These are phyloP conservation scores for Globisporangium mamillatum DNA, from an alignment of 352 stramenopile genomes.

Conservation along the genomic window DNA sequence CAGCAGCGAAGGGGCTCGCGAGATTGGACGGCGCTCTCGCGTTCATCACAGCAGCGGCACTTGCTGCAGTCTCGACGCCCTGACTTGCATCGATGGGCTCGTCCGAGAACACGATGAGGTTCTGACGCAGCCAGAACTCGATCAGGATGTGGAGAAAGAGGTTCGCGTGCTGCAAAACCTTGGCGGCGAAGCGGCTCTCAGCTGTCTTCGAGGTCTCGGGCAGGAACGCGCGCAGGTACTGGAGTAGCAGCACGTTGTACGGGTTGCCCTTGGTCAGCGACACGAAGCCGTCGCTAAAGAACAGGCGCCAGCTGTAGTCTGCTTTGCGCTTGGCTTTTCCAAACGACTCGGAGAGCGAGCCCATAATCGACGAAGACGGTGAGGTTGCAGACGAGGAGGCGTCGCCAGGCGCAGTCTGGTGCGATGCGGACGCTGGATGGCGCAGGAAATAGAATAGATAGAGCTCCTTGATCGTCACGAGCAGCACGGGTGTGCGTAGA, in stretches of 20 bases:
- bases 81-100: conserved; percentile 25
- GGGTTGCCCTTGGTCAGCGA: conserved; percentile 70
- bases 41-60: conserved; percentile 5
- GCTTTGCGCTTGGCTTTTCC: conserved; percentile 43
- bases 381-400: neutral
- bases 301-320: conserved; percentile 71
- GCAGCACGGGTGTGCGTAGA: conserved; percentile 66
- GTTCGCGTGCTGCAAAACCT: conserved; percentile 72
- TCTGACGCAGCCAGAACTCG: conserved; percentile 88
- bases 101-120: conserved; percentile 81
- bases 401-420: conserved; percentile 44
- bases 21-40: conserved; percentile 28
- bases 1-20: conserved; percentile 63
- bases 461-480: conserved; percentile 84
- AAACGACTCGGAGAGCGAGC: conserved; percentile 52
- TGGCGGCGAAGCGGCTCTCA: conserved; percentile 76
- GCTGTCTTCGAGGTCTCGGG: conserved; percentile 57
- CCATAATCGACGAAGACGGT: conserved; percentile 32
- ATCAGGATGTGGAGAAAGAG: conserved; percentile 85
- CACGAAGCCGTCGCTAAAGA: conserved; percentile 58
- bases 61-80: conserved; percentile 11
- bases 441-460: conserved; percentile 86
- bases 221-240: conserved; percentile 81
- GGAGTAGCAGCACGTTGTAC: conserved; percentile 82
- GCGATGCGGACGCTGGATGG: conserved; percentile 67